Conservation (phyloP, 2,329 filamentous ascomycete genomes). For the Lasiodiplodia sp. region DNA sequence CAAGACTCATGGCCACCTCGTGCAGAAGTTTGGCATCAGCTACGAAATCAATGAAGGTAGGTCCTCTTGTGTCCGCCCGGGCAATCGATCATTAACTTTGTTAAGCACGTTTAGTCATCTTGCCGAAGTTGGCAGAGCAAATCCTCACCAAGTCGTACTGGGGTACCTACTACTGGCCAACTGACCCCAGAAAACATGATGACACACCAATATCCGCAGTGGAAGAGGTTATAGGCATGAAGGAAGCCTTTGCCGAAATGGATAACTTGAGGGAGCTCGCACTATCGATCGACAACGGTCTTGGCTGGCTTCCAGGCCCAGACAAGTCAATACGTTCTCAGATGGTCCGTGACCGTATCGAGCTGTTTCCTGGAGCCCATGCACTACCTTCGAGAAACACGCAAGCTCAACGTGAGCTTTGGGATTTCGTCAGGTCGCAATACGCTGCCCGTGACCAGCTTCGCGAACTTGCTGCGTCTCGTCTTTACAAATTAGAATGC, state of each 20-base stretch:
- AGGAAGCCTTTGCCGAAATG: constrained; percentile 65
- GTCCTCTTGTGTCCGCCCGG: constrained; percentile 42
- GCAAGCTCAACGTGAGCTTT: constrained; percentile 46
- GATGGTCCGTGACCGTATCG: constrained; percentile 51
- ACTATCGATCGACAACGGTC: constrained; percentile 70
- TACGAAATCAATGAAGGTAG: constrained; percentile 69
- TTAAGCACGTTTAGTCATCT: constrained; percentile 50
- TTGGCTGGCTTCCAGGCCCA: constrained; percentile 71
- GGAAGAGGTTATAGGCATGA: constrained; percentile 69
- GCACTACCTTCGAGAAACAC: constrained; percentile 44
- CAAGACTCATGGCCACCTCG: constrained; percentile 65
- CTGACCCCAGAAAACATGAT: constrained; percentile 63
- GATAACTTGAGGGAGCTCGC: constrained; percentile 67
- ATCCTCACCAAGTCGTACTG: constrained; percentile 65
- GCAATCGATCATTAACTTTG: constrained; percentile 6
- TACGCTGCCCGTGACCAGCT: neutral
- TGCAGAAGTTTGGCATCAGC: constrained; percentile 70
- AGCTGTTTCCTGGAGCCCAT: constrained; percentile 33
- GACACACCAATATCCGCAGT: constrained; percentile 67
- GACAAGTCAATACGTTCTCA: constrained; percentile 61
- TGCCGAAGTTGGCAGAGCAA: constrained; percentile 64
- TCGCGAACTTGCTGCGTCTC: neutral
- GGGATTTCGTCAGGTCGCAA: constrained; percentile 41
- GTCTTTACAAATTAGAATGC: constrained; percentile 1
- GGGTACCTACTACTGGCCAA: constrained; percentile 72